Evolutionary conservation across 164 flowering plant species (phyloP), one percentile per base, ranked within the genome.

Genomic region (Tetrastigma voinierianum): DNA sequence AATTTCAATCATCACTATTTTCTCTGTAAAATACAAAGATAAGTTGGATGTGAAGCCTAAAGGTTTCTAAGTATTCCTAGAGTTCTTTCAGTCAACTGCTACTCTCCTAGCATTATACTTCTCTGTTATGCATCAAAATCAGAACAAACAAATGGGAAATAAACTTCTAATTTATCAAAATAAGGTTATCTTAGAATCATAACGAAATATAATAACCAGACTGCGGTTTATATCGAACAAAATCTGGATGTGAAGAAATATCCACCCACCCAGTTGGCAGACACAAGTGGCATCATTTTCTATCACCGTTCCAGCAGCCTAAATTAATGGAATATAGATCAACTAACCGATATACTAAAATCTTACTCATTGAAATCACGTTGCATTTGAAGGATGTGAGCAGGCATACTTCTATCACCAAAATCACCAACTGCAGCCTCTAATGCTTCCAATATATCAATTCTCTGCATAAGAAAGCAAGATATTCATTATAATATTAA

Each of bases 341-440:
- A 56, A 59, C n/a, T 17, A 9, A 32, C 1, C 32, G 57, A 14
- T 19, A 58, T 49, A 67, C 24, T 17, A 58, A 57, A 19, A 24
- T 61, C 91, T 86, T 86, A 95, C 98, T 89, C 97, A 52, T 85
- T 86, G 55, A 91, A 92, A 74, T 90, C 99, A 62, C 87, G 89
- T 57, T 83, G 84, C 32, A 70, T 23, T 60, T 77, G 84, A 57
- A 79, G 69, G 10, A 79, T 62, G 43, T 61, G 76, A 70, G 59
- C 54, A 24, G 49, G 71, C 71, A 65, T 62, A 57, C 73, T 52
- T 70, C 72, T 62, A 74, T 75, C 78, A 66, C 67, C 57, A 43
- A 70, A 32, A 53, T 77, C 69, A 10, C 74, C 81, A 53, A 74
- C 70, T 62, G 84, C 80, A 70, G 81, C 85, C 81, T 92, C 98